phyloP scores from a whole-genome alignment of 2,329 filamentous ascomycete genomes.

The Calonectria hongkongensis region DNA sequence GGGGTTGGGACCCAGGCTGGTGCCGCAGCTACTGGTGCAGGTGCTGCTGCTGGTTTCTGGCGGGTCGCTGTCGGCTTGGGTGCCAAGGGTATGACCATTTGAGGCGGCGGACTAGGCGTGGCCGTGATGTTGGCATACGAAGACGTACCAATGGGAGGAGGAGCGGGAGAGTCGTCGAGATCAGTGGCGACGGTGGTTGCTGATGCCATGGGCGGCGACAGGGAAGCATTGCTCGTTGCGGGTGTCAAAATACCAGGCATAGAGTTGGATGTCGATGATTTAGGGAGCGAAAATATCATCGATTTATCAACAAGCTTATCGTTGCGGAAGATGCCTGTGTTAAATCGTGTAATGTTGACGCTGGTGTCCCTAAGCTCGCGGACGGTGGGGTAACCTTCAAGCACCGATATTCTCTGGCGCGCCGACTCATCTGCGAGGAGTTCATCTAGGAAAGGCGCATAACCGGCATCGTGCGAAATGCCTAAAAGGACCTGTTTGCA shows the following conservation, averaged over 20 bases:
- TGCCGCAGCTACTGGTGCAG: slow-evolving; percentile 42
- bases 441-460: slow-evolving; percentile 76
- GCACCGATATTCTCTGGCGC: slow-evolving; percentile 68
- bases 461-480: slow-evolving; percentile 77
- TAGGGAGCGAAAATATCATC: slow-evolving; percentile 40
- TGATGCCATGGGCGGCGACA: slow-evolving; percentile 45
- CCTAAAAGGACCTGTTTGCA: slow-evolving; percentile 78
- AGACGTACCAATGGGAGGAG: slow-evolving; percentile 19
- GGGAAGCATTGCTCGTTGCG: slow-evolving; percentile 52
- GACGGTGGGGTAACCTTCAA: slow-evolving; percentile 73
- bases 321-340: slow-evolving; percentile 70
- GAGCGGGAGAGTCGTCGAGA: slow-evolving; percentile 8
- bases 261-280: slow-evolving; percentile 28
- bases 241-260: slow-evolving; percentile 47
- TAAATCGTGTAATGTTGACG: slow-evolving; percentile 68
- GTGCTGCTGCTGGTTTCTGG: slow-evolving; percentile 20
- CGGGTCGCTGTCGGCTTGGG: slow-evolving; percentile 49
- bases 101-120: slow-evolving; percentile 65
- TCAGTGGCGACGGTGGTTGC: slow-evolving; percentile 24
- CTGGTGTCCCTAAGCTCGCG: slow-evolving; percentile 69
- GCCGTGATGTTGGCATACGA: slow-evolving; percentile 66
- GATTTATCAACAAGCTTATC: slow-evolving; percentile 69
- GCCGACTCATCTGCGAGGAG: slow-evolving; percentile 67
- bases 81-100: slow-evolving; percentile 64
- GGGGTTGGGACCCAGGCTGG: slow-evolving; percentile 72